Conservation (phyloP, 2,329 filamentous ascomycete species). For the Pleochaeta shiraiana region DNA sequence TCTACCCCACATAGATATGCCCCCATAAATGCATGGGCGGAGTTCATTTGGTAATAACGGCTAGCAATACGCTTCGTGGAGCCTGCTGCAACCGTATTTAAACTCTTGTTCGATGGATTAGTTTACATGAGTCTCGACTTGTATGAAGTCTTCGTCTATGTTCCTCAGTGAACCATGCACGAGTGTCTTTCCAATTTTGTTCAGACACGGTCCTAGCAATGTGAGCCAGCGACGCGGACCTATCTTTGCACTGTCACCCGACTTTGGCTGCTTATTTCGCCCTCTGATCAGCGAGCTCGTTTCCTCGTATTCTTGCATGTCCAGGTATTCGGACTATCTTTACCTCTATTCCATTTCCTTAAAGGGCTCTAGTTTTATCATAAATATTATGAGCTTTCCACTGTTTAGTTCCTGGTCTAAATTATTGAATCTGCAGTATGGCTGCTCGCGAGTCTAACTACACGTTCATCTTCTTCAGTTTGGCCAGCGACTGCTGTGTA, state of each 20-base stretch:
- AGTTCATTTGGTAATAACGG: neutral
- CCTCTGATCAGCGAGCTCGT: neutral
- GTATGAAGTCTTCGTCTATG: neutral
- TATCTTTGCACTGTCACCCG: neutral
- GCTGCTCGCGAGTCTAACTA: neutral
- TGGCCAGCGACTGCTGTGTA: neutral
- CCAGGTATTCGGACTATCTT: neutral
- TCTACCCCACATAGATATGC: neutral
- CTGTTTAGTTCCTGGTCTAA: neutral
- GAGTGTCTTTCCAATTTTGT: neutral
- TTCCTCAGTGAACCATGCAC: neutral
- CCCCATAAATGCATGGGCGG: neutral
- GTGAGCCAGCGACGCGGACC: neutral
- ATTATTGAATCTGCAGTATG: neutral
- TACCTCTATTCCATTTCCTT: neutral
- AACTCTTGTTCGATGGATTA: neutral
- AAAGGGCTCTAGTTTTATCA: neutral
- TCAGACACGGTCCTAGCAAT: neutral
- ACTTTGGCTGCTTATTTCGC: neutral
- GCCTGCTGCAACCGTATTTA: neutral
- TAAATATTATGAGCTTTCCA: neutral
- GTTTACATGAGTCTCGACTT: neutral
- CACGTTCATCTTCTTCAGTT: neutral
- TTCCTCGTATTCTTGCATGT: neutral
- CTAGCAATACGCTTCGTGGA: neutral